These are phyloP conservation scores for Microdochium nivale DNA, from an alignment of 2,329 filamentous ascomycete genomes.

Conservation along the genomic window DNA sequence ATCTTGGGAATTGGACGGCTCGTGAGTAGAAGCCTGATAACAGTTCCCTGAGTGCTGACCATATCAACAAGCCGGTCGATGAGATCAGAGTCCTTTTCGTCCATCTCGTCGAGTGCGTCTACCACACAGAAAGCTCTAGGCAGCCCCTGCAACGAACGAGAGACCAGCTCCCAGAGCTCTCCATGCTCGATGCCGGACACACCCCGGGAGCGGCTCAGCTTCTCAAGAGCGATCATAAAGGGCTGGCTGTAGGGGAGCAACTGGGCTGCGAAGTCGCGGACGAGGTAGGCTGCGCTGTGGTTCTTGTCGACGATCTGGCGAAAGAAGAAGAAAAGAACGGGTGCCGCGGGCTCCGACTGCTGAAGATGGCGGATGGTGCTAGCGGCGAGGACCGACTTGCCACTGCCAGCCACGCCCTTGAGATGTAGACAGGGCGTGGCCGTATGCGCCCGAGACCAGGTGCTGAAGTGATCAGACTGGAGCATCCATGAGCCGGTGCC, in stretches of 20 bases:
- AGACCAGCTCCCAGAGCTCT: constrained; percentile 21
- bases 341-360: background rate
- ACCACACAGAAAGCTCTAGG: constrained; percentile 26
- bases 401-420: constrained; percentile 19
- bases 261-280: constrained; percentile 26
- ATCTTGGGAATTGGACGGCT: constrained; percentile 26
- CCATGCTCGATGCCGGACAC: constrained; percentile 9
- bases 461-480: constrained; percentile 1
- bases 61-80: constrained; percentile 22
- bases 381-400: constrained; percentile 26
- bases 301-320: constrained; percentile 28
- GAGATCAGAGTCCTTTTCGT: constrained; percentile 24
- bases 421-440: constrained; percentile 12
- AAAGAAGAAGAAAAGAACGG: constrained; percentile 21
- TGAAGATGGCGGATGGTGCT: constrained; percentile 12
- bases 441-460: constrained; percentile 21
- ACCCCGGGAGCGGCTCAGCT: constrained; percentile 1
- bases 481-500: constrained; percentile 13
- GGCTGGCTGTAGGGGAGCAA: constrained; percentile 18
- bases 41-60: constrained; percentile 16
- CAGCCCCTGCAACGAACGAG: constrained; percentile 11
- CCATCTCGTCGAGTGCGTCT: constrained; percentile 40
- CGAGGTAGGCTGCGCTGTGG: constrained; percentile 15
- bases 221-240: constrained; percentile 15
- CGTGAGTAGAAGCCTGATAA: constrained; percentile 32